Evolutionary conservation across 768 basidiomycete species (phyloP), one percentile per base, ranked within the genome.

Genomic region (Rhizopogon vinicolor): DNA sequence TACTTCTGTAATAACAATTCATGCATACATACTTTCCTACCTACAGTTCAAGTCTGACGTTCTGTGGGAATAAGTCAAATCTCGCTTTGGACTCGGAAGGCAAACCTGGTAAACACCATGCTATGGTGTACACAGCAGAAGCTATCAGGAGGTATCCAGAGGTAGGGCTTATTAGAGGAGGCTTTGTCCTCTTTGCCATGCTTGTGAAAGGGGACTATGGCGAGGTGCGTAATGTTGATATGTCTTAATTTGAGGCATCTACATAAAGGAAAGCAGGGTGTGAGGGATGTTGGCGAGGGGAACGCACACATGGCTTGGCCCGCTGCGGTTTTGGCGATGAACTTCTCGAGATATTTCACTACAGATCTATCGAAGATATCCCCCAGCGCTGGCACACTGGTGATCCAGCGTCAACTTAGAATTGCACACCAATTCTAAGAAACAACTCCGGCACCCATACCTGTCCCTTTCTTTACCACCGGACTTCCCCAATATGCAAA

Each of bases 201-300:
- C 54, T 73, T 14, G 53, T 57, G 8, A 71, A 73, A n/a, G 69
- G 72, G 2, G 74, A 75, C 56, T 75, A 75, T 33, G 63, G 69
- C 55, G 52, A 53, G 18, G 70, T 69, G n/a, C 7, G 62, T 22
- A 39, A 13, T 5, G 28, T 44, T n/a, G 2, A 29, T 16, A 5
- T 44, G n/a, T 41, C 7, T 16, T 44, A 5, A 44, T 25, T 25
- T 25, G 25, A 25, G 25, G 4, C 25, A 25, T 25, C 25, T 25
- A n/a, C n/a, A n/a, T n/a, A 25, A 28, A 16, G 12, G 6, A 5
- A 40, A 8, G 22, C 7, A 54, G 45, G 67, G 68, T 12, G 51
- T 66, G 22, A 54, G 46, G 16, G 54, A 59, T 10, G 41, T 63
- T 31, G 64, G 68, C 31, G 52, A 60, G 16, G 40, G 51, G 4